These are phyloP conservation scores for Botrytis paeoniae DNA, from an alignment of 2,329 filamentous ascomycete genomes.

Conservation along the genomic window DNA sequence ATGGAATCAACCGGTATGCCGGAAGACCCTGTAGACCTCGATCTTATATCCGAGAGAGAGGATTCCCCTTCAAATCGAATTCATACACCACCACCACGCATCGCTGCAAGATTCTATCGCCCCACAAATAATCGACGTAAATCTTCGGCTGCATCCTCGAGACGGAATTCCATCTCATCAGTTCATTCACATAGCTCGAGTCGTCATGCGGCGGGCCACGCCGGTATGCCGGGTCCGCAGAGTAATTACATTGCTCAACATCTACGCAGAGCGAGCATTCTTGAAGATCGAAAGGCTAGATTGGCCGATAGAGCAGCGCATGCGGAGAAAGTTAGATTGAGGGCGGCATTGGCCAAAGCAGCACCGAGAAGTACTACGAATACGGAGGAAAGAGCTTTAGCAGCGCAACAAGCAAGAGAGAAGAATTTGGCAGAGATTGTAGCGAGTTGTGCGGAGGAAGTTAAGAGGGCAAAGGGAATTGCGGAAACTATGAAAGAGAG, in stretches of 20 bases:
- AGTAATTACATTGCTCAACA: conserved; percentile 78
- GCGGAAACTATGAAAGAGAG: conserved; percentile 79
- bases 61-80: conserved; percentile 34
- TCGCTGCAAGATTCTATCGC: conserved; percentile 75
- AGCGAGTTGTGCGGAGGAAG: conserved; percentile 77
- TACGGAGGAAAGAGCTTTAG: conserved; percentile 73
- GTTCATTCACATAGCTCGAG: conserved; percentile 50
- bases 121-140: conserved; percentile 64
- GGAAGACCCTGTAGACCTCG: conserved; percentile 26
- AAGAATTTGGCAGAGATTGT: conserved; percentile 80
- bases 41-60: conserved; percentile 33
- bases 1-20: conserved; percentile 32
- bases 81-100: conserved; percentile 68
- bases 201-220: conserved; percentile 45
- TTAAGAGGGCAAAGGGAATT: conserved; percentile 77
- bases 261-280: conserved; percentile 73
- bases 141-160: conserved; percentile 73
- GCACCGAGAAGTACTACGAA: conserved; percentile 60
- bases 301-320: conserved; percentile 78
- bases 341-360: conserved; percentile 71
- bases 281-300: conserved; percentile 76
- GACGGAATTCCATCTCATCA: conserved; percentile 76
- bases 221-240: conserved; percentile 47
- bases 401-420: conserved; percentile 74
- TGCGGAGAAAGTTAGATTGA: conserved; percentile 76